phyloP scores from a whole-genome alignment of 2,329 filamentous ascomycete genomes.

The Penicillium sp. region DNA sequence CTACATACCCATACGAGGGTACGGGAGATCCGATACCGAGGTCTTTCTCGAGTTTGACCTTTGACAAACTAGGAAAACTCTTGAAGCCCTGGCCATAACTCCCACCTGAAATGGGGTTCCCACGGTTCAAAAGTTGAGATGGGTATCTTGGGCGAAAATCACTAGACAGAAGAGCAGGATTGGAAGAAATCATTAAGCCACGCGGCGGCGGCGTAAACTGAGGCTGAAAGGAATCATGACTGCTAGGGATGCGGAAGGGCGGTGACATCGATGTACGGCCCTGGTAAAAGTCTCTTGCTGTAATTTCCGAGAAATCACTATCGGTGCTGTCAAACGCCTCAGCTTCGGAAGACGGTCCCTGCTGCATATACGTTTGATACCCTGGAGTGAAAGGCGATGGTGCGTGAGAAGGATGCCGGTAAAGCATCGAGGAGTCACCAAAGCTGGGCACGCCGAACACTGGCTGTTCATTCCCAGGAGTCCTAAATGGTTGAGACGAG shows the following conservation, averaged over 20 bases:
- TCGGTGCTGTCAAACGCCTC: constrained; percentile 20
- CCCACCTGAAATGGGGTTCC: background rate
- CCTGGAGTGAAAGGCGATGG: background rate
- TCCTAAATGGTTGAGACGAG: background rate
- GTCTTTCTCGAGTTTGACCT: background rate
- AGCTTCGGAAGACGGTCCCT: background rate
- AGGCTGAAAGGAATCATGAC: background rate
- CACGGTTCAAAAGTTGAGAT: background rate
- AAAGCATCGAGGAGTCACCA: background rate
- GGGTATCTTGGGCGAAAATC: background rate
- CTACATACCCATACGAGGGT: background rate
- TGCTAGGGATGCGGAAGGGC: background rate
- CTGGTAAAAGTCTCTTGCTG: constrained; percentile 5
- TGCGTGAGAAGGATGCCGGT: constrained; percentile 2
- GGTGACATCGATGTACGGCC: background rate
- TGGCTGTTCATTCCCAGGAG: background rate
- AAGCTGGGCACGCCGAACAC: background rate
- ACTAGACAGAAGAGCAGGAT: background rate
- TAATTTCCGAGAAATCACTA: constrained; percentile 29
- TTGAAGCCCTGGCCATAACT: background rate
- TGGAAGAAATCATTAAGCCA: background rate
- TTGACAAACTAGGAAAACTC: background rate
- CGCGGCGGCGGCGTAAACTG: background rate
- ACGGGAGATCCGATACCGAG: background rate
- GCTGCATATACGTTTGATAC: background rate